These are phyloP conservation scores for Colletotrichum godetiae DNA, from an alignment of 2,329 filamentous ascomycete genomes.

Conservation along the genomic window DNA sequence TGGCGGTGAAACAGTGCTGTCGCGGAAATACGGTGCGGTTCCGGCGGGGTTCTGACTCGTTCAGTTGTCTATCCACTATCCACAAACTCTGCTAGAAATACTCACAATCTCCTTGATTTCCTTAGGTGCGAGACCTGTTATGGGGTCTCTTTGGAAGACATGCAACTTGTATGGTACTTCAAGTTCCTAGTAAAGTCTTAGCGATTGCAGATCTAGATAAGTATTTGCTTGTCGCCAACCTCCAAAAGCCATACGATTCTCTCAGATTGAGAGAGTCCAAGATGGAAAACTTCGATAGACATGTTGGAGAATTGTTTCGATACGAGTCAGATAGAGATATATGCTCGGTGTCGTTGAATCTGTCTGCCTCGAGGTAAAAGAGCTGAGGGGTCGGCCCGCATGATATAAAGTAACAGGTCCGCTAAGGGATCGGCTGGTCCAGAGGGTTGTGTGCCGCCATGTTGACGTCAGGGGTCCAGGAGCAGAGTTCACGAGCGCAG, in stretches of 20 bases:
- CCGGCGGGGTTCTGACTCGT: conserved; percentile 56
- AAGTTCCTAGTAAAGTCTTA: conserved; percentile 24
- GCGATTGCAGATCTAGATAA: background rate
- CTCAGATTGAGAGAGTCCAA: conserved; percentile 37
- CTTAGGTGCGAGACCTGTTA: conserved; percentile 21
- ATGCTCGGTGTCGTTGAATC: background rate
- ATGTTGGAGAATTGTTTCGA: conserved; percentile 5
- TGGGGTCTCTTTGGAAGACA: conserved; percentile 24
- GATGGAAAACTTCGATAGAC: conserved; percentile 36
- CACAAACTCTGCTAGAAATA: background rate
- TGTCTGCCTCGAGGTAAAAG: background rate
- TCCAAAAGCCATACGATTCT: conserved; percentile 37
- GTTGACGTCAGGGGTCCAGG: conserved; percentile 24
- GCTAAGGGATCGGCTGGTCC: background rate
- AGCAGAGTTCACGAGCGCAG: background rate
- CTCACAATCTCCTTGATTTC: conserved; percentile 28
- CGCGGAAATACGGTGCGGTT: conserved; percentile 70
- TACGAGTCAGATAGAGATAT: too few relatives aligned
- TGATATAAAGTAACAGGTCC: background rate
- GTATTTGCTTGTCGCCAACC: background rate
- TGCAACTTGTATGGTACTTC: conserved; percentile 32
- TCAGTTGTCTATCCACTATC: background rate
- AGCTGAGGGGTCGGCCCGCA: background rate
- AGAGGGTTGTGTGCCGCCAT: conserved; percentile 5
- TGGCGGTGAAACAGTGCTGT: conserved; percentile 57